These are phyloP conservation scores for Ananas comosus DNA, from an alignment of 176 grass and related monocot species.

Conservation along the genomic window DNA sequence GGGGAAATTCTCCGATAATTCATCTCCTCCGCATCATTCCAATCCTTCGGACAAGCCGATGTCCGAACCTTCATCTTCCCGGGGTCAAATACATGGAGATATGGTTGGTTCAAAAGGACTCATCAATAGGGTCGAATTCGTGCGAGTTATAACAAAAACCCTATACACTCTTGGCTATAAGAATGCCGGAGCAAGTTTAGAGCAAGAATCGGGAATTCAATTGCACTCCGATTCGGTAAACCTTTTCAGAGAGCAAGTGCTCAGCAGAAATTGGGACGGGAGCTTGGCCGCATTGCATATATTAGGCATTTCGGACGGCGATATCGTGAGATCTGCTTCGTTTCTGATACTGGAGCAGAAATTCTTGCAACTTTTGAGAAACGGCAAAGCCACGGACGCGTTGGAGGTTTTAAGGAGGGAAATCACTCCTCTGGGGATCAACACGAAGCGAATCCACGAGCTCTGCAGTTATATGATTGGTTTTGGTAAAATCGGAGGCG, in stretches of 20 bases:
- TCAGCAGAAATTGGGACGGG: constrained; percentile 68
- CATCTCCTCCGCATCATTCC: constrained; percentile 34
- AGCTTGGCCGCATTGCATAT: constrained; percentile 65
- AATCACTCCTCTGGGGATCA: constrained; percentile 65
- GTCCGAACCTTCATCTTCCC: constrained; percentile 75
- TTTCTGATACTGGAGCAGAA: constrained; percentile 89
- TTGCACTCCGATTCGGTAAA: constrained; percentile 49
- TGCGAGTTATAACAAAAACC: constrained; percentile 80
- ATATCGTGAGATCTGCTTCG: constrained; percentile 44
- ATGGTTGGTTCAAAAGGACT: constrained; percentile 76
- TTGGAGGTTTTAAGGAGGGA: constrained; percentile 65
- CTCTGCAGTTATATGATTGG: constrained; percentile 51
- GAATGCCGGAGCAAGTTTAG: constrained; percentile 63
- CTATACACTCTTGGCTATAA: constrained; percentile 88
- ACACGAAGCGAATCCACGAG: constrained; percentile 63
- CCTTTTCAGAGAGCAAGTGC: constrained; percentile 70
- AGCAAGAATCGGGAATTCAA: constrained; percentile 91
- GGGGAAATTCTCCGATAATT: constrained; percentile 29
- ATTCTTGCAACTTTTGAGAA: constrained; percentile 71
- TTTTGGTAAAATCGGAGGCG: constrained; percentile 36
- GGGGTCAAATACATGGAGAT: constrained; percentile 43
- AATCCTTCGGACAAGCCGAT: constrained; percentile 82
- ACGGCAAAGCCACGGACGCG: constrained; percentile 50
- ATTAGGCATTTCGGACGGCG: constrained; percentile 59
- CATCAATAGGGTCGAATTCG: constrained; percentile 83